These are phyloP conservation scores for Hansenula lynferdii DNA, from an alignment of 1,139 yeast genomes.

Conservation along the genomic window DNA sequence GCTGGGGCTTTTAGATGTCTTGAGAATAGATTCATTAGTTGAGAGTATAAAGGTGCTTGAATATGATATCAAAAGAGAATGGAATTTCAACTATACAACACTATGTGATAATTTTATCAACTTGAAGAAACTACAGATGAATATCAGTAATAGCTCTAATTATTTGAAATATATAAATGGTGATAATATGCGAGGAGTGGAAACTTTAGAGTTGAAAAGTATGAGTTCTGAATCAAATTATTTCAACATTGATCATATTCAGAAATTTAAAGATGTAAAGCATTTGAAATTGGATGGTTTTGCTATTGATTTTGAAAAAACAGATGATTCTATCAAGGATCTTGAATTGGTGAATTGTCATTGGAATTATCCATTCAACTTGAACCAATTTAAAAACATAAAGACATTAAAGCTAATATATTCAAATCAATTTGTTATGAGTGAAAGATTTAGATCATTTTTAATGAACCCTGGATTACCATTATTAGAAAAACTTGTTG, in stretches of 20 bases:
- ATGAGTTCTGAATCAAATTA: slow-evolving; percentile 17
- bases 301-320: slow-evolving; percentile 24
- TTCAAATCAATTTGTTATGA: slow-evolving; percentile 25
- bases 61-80: slow-evolving; percentile 24
- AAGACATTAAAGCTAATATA: slow-evolving; percentile 20
- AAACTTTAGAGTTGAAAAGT: slow-evolving; percentile 18
- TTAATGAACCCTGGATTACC: slow-evolving; percentile 23
- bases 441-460: slow-evolving; percentile 27
- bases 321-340: slow-evolving; percentile 14
- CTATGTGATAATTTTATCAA: slow-evolving; percentile 18
- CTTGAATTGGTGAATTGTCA: slow-evolving; percentile 24
- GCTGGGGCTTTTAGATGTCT: neutral
- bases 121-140: slow-evolving; percentile 17
- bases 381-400: slow-evolving; percentile 22
- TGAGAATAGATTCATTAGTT: slow-evolving; percentile 9
- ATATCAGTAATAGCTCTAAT: slow-evolving; percentile 24
- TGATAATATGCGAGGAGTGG: slow-evolving; percentile 8
- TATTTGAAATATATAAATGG: slow-evolving; percentile 22
- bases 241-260: slow-evolving; percentile 26
- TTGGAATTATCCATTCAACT: slow-evolving; percentile 29
- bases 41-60: slow-evolving; percentile 21
- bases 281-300: slow-evolving; percentile 23
- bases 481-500: slow-evolving; percentile 20
- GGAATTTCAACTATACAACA: slow-evolving; percentile 26
- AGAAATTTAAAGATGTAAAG: slow-evolving; percentile 18